These are phyloP conservation scores for Sisymbrium irio DNA, from an alignment of 345 rosid species.

Conservation along the genomic window DNA sequence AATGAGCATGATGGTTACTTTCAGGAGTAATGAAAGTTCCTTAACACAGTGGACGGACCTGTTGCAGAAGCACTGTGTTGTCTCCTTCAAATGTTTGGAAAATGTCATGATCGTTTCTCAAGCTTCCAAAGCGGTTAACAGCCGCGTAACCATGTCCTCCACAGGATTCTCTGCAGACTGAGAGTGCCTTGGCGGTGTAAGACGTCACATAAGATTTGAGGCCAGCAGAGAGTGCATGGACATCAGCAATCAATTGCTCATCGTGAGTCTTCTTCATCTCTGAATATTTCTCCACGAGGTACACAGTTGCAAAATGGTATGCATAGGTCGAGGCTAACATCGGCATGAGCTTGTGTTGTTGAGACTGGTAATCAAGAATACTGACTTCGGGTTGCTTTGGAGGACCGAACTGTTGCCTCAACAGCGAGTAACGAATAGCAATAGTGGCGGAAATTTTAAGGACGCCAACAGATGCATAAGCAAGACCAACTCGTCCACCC, in stretches of 20 bases:
- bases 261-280: constrained; percentile 84
- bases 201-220: constrained; percentile 93
- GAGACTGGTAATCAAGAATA: constrained; percentile 98
- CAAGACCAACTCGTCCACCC: constrained; percentile 94
- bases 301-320: constrained; percentile 73
- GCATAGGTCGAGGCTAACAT: constrained; percentile 97
- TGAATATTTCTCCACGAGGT: constrained; percentile 73
- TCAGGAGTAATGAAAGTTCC: constrained; percentile 5
- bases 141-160: constrained; percentile 99
- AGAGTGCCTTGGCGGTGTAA: constrained; percentile 80
- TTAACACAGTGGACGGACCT: constrained; percentile 39
- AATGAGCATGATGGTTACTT: background rate
- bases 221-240: constrained; percentile 96
- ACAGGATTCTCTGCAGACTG: constrained; percentile 92
- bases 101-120: constrained; percentile 98
- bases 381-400: constrained; percentile 94
- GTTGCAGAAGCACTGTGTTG: constrained; percentile 96
- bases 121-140: constrained; percentile 89
- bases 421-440: constrained; percentile 80
- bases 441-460: constrained; percentile 79
- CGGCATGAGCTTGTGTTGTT: constrained; percentile 99
- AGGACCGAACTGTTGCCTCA: constrained; percentile 98
- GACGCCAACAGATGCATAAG: constrained; percentile 80
- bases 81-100: constrained; percentile 99
- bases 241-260: constrained; percentile 81